Evolutionary conservation across 345 rosid genomes (phyloP), one percentile per base, ranked within the genome.

Genomic region (Aquilaria sinensis): DNA sequence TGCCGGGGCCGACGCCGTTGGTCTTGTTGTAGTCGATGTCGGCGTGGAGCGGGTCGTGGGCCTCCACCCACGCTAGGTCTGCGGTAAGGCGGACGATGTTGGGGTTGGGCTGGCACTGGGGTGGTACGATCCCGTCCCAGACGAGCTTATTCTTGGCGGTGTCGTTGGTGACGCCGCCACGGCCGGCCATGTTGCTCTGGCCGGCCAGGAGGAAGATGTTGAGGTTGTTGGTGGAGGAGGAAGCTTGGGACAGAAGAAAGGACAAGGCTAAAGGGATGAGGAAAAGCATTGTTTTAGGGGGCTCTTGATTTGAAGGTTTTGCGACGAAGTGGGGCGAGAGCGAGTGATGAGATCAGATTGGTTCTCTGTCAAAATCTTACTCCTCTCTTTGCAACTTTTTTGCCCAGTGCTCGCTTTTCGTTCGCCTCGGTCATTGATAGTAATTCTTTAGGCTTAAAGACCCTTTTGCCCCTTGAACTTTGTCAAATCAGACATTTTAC

Each of bases 111-210:
- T 67, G 67, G 68, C 87, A 86, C 61, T 93, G 86, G 0, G 70
- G 80, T 0, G 97, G 97, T 33, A 90, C 53, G 2, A 88, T 51
- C 0, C 89, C 85, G 67, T 93, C 98, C 98, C 98, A 93, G 13
- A 54, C 50, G 32, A 65, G 13, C 14, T 51, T 52, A 45, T 76
- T 72, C 0, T 75, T 74, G 10, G 32, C 37, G 54, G 79, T 78
- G 76, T 76, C 65, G 71, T 75, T 84, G 53, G 61, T 23, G 1
- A 90, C 90, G 2, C 95, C 92, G 9, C 97, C 98, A 8, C 88
- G 85, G 15, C 98, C 96, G 3, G 90, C 90, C 94, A 88, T 93
- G 85, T 93, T 93, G 85, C 98, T 93, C 68, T 93, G 98, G 10
- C 98, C 84, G 12, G 92, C 91, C 3, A 93, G 58, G 59, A 93